phyloP scores from a whole-genome alignment of 192 early-diverging fungal genomes.

The Coemansia sp. region DNA sequence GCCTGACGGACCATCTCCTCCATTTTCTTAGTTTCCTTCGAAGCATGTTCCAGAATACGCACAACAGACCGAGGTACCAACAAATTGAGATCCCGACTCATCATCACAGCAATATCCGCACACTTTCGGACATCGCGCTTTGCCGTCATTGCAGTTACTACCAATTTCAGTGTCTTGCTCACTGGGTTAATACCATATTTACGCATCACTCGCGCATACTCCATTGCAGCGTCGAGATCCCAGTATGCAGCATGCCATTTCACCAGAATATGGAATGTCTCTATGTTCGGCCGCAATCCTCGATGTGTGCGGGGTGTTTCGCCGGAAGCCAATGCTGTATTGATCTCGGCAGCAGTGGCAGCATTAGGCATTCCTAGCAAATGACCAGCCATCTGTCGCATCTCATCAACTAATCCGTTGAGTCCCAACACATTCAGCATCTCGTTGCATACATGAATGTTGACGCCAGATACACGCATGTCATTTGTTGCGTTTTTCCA shows the following conservation, averaged over 20 bases:
- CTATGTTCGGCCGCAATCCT: background rate
- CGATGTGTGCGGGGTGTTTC: too few species aligned
- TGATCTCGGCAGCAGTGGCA: background rate
- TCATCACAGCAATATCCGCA: constrained; percentile 7
- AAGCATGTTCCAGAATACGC: constrained; percentile 17
- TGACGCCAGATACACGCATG: background rate
- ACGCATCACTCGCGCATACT: constrained; percentile 22
- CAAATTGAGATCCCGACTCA: constrained; percentile 9
- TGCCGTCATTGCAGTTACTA: constrained; percentile 17
- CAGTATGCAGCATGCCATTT: constrained; percentile 49
- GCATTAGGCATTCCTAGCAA: constrained; percentile 9
- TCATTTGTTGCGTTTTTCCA: constrained; percentile 19
- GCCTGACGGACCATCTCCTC: constrained; percentile 20
- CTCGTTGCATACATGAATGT: constrained; percentile 15
- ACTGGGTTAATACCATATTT: constrained; percentile 14
- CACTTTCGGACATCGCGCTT: constrained; percentile 18
- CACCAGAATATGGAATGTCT: constrained; percentile 36
- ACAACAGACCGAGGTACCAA: background rate
- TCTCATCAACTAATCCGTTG: constrained; percentile 46
- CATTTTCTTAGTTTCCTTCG: constrained; percentile 17
- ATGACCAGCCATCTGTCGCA: constrained; percentile 20
- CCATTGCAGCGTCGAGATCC: constrained; percentile 23
- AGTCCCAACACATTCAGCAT: constrained; percentile 45
- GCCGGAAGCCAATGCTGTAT: background rate
- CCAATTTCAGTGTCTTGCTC: constrained; percentile 20